Conservation (phyloP, 345 rosid species). For the Arabis hirsuta region DNA sequence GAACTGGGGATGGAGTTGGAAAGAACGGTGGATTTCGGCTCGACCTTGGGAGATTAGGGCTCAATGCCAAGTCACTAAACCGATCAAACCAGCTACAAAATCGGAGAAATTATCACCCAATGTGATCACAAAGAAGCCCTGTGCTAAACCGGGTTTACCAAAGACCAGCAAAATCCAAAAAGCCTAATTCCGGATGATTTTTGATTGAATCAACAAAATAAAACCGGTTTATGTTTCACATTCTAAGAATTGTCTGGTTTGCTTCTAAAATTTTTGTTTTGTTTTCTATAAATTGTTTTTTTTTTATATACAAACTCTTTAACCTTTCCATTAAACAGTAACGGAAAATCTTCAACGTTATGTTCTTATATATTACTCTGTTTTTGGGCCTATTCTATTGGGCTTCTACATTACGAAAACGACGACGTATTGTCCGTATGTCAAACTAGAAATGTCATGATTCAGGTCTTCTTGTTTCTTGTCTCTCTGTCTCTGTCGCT, state of each 20-base stretch:
- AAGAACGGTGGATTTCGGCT: constrained; percentile 81
- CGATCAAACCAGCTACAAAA: constrained; percentile 46
- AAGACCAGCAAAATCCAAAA: constrained; percentile 46
- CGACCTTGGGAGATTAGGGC: constrained; percentile 83
- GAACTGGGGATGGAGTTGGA: constrained; percentile 95
- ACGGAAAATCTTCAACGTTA: constrained; percentile 16
- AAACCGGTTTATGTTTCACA: constrained; percentile 5
- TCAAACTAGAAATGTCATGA: constrained; percentile 48
- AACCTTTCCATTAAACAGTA: background rate
- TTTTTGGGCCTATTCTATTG: constrained; percentile 40
- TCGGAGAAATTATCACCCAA: constrained; percentile 33
- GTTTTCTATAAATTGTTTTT: background rate
- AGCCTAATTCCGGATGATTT: constrained; percentile 11
- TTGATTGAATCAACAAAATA: background rate
- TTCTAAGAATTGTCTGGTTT: constrained; percentile 8
- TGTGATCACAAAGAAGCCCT: constrained; percentile 25
- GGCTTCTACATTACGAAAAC: constrained; percentile 41
- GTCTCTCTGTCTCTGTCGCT: constrained; percentile 11
- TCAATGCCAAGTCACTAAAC: constrained; percentile 44
- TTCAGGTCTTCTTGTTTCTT: constrained; percentile 38
- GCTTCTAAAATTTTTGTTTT: constrained; percentile 10
- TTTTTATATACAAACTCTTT: background rate
- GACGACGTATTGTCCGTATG: constrained; percentile 36
- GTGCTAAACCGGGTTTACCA: constrained; percentile 42
- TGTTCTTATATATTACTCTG: background rate